A percentile compares a stretch with the other conserved stretches of the same genome.
Conservation (phyloP, 2,329 filamentous ascomycete genomes). For the Neocucurbitaria cava region DNA sequence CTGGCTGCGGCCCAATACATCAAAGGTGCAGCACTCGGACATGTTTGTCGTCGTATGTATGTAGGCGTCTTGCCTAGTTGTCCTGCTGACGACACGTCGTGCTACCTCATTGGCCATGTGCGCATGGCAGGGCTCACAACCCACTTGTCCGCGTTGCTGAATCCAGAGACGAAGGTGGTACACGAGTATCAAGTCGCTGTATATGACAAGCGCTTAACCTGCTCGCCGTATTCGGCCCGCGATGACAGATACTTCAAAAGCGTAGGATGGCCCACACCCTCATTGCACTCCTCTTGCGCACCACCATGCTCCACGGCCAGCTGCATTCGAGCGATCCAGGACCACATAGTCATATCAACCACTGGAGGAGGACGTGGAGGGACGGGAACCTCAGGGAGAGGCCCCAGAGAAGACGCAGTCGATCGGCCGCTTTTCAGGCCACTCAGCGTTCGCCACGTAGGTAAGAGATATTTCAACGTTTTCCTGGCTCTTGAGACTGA, state of each 20-base stretch:
- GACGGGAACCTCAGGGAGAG: constrained; percentile 19
- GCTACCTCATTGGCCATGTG: constrained; percentile 35
- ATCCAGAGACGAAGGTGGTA: constrained; percentile 33
- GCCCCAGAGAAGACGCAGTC: constrained; percentile 7
- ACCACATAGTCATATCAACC: constrained; percentile 7
- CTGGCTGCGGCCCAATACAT: constrained; percentile 42
- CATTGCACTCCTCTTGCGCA: constrained; percentile 20
- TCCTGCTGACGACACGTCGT: constrained; percentile 28
- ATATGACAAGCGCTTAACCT: constrained; percentile 43
- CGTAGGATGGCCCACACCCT: constrained; percentile 27
- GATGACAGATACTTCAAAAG: constrained; percentile 32
- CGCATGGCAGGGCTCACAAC: constrained; percentile 19
- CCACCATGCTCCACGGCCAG: not conserved
- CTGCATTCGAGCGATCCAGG: not conserved
- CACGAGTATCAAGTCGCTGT: constrained; percentile 35
- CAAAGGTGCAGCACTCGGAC: constrained; percentile 19
- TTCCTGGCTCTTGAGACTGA: constrained; percentile 28
- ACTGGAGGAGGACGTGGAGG: constrained; percentile 10
- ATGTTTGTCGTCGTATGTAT: constrained; percentile 27
- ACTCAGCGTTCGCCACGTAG: constrained; percentile 54
- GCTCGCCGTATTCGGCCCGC: constrained; percentile 29
- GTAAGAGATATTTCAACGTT: constrained; percentile 28
- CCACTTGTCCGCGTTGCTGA: constrained; percentile 27
- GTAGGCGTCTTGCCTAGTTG: constrained; percentile 23
- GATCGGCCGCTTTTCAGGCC: constrained; percentile 49